Evolutionary conservation across 768 basidiomycete genomes (phyloP).

Genomic region (Pholiota conissans): DNA sequence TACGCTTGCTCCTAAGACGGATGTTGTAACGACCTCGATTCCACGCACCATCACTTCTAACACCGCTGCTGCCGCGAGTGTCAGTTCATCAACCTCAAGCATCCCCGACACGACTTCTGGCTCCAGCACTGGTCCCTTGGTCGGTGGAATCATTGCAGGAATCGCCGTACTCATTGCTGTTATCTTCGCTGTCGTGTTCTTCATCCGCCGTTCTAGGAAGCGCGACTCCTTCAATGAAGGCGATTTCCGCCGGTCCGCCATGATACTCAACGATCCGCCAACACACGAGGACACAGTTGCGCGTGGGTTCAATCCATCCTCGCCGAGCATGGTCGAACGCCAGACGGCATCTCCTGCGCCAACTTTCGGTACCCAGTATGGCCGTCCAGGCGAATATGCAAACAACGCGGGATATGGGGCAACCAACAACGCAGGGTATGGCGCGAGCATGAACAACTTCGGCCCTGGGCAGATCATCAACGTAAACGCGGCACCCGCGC

Average conservation of each 20-base stretch:
- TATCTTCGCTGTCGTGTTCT: slow-evolving; percentile 43
- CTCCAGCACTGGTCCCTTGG: slow-evolving; percentile 23
- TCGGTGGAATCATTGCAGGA: slow-evolving; percentile 45
- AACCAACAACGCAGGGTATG: slow-evolving; percentile 20
- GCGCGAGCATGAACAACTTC: slow-evolving; percentile 29
- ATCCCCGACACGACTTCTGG: slow-evolving; percentile 10
- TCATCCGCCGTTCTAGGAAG: slow-evolving; percentile 44
- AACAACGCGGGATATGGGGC: slow-evolving; percentile 16
- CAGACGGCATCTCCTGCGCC: slow-evolving; percentile 36
- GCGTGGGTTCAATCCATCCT: slow-evolving; percentile 50
- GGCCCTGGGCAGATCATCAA: slow-evolving; percentile 35
- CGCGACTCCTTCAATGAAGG: slow-evolving; percentile 50
- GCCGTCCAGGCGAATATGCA: slow-evolving; percentile 21
- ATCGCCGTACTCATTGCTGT: slow-evolving; percentile 41
- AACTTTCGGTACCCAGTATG: slow-evolving; percentile 32
- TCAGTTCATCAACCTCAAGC: slow-evolving; percentile 3
- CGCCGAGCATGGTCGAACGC: slow-evolving; percentile 66
- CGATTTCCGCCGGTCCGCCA: slow-evolving; percentile 65
- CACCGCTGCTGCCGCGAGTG: slow-evolving; percentile 1
- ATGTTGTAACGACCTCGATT: neutral
- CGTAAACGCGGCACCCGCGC: slow-evolving; percentile 11
- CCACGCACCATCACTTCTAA: slow-evolving; percentile 5
- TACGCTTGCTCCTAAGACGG: neutral
- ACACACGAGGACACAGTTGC: slow-evolving; percentile 38
- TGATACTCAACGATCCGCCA: slow-evolving; percentile 56